phyloP scores from a whole-genome alignment of 352 stramenopile species.

The Pseudoperonospora humuli region DNA sequence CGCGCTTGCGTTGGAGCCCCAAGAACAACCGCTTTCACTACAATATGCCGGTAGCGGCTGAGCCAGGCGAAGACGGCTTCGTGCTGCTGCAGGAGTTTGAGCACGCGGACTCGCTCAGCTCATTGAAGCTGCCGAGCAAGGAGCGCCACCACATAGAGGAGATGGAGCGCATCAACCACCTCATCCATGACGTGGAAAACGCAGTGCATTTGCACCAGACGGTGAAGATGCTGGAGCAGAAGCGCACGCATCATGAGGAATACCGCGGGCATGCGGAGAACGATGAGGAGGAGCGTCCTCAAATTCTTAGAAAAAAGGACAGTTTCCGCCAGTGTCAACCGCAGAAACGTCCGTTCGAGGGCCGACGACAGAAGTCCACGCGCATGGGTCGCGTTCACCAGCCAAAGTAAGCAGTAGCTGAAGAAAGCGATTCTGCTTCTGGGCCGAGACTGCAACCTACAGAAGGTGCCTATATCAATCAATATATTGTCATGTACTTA shows the following conservation, averaged over 20 bases:
- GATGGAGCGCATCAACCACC: constrained; percentile 66
- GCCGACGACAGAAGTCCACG: constrained; percentile 42
- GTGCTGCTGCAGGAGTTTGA: constrained; percentile 68
- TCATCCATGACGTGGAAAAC: constrained; percentile 70
- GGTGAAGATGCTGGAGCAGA: constrained; percentile 49
- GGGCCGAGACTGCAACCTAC: background rate
- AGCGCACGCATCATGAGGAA: constrained; percentile 53
- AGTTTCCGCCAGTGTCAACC: constrained; percentile 30
- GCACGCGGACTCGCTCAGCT: constrained; percentile 37
- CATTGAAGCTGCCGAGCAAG: constrained; percentile 31
- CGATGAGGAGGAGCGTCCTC: constrained; percentile 43
- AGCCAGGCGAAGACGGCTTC: constrained; percentile 55
- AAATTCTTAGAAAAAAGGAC: constrained; percentile 40
- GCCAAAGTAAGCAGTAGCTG: constrained; percentile 36
- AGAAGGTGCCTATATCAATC: background rate
- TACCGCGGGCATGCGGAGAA: constrained; percentile 47
- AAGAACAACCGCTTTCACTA: constrained; percentile 75
- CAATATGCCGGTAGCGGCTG: constrained; percentile 50
- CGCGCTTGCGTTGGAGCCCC: constrained; percentile 60
- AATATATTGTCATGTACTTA: too few species aligned
- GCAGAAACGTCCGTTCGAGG: constrained; percentile 38
- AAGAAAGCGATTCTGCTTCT: too few species aligned
- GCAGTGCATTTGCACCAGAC: constrained; percentile 51
- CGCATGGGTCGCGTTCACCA: constrained; percentile 58
- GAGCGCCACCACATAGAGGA: constrained; percentile 59